Base-by-base conservation (phyloP, 345 rosid genomes). In the Eucalyptus regnans region DNA sequence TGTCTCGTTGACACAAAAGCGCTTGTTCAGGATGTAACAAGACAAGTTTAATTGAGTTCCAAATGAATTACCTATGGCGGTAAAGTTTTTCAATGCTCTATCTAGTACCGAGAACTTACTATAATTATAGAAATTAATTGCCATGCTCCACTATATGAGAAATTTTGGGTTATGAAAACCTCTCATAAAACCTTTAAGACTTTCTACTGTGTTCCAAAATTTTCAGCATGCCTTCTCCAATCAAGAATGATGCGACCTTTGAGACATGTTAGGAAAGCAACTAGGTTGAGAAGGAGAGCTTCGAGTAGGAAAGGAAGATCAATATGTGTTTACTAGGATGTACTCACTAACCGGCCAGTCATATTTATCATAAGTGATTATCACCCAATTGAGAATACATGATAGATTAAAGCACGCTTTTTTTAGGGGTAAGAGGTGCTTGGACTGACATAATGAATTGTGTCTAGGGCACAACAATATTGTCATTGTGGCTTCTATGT, bases 41-140 rank as follows among this genome's bases (percentile, higher is more conserved):
- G 68, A 60, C 68, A 56, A 8, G 6, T 56, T 56, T 56, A 0
- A 23, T 56, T 0, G 12, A 23, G 29, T 23, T 56, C 62, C 62
- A 23, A 56, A 23, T 56, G 12, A 56, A 56, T 22, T 56, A 23
- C 62, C 62, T 56, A 56, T 56, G 12, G 62, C 6, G 3, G 62
- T 56, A 56, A 56, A 1, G 0, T 56, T 56, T 56, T 56, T 56
- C 29, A 56, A 56, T 56, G 62, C 62, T 56, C 12, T 56, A 9
- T 56, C 62, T 56, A 56, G 12, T 9, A 56, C 0, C 12, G 3
- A 4, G 62, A 23, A 0, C 0, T 56, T 23, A 56, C 62, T 56
- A 56, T 56, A 56, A 56, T 56, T 56, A 56, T 23, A 56, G 1
- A 56, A 56, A 56, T 56, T 9, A 9, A 2, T 56, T 56, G 62